phyloP scores from a whole-genome alignment of 2,329 filamentous ascomycete species.

The Neofusicoccum parvum region DNA sequence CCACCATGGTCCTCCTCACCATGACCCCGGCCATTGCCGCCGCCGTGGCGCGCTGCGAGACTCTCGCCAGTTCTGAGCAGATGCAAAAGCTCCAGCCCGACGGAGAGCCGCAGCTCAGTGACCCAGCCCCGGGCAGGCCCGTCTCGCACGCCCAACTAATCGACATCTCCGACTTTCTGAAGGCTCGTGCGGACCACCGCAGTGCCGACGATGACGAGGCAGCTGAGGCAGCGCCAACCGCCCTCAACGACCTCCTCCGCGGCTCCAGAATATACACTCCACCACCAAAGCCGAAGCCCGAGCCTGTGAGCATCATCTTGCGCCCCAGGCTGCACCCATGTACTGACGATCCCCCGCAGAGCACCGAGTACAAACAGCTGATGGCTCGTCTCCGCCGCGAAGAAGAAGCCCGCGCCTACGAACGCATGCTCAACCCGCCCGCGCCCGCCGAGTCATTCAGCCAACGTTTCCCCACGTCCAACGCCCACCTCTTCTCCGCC shows the following conservation, averaged over 20 bases:
- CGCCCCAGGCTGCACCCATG: neutral
- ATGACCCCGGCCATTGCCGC: constrained; percentile 71
- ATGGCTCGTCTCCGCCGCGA: constrained; percentile 84
- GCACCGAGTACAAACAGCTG: constrained; percentile 76
- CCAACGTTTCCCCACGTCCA: constrained; percentile 58
- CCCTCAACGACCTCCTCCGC: constrained; percentile 69
- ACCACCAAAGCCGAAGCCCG: constrained; percentile 77
- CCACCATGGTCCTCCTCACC: constrained; percentile 73
- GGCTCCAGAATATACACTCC: constrained; percentile 73
- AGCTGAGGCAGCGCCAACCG: constrained; percentile 28
- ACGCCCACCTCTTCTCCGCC: constrained; percentile 56
- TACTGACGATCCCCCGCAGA: constrained; percentile 53
- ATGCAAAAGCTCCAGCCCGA: constrained; percentile 30
- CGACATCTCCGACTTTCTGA: constrained; percentile 60
- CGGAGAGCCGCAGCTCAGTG: constrained; percentile 53
- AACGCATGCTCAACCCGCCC: constrained; percentile 72
- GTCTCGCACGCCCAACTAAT: constrained; percentile 73
- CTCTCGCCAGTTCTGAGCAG: constrained; percentile 26
- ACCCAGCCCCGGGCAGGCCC: constrained; percentile 62
- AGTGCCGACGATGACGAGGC: neutral
- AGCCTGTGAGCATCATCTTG: constrained; percentile 61
- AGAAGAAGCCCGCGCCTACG: constrained; percentile 80
- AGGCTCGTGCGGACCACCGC: constrained; percentile 28
- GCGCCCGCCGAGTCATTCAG: constrained; percentile 60
- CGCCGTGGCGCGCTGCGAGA: constrained; percentile 51